Evolutionary conservation across 345 rosid genomes (phyloP).

Genomic region (Crucihimalaya himalaica): DNA sequence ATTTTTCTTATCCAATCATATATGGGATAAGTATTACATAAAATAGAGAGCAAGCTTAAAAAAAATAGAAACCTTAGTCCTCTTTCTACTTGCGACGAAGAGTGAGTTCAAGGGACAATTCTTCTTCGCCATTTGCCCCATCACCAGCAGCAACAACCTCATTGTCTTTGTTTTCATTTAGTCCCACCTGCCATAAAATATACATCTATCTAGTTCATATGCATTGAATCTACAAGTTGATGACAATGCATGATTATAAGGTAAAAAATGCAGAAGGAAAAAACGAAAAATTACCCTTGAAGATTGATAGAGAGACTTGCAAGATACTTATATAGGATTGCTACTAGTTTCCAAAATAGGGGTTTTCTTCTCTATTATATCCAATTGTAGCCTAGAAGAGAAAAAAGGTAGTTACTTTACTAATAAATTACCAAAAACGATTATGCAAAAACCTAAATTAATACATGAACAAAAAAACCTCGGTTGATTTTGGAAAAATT

Average conservation of each 20-base stretch:
- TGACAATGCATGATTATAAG: background rate
- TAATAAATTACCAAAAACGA: too few species aligned
- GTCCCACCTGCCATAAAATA: too few species aligned
- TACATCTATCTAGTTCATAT: too few species aligned
- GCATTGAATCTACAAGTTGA: too few species aligned
- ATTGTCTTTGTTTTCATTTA: too few species aligned
- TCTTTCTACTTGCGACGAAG: too few species aligned
- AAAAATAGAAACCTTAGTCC: background rate
- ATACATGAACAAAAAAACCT: background rate
- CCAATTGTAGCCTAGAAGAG: background rate
- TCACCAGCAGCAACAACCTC: too few species aligned
- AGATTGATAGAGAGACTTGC: slow-evolving; percentile 16
- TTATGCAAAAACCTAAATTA: background rate
- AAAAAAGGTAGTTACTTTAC: background rate
- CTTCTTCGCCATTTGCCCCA: too few species aligned
- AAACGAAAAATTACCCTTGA: background rate
- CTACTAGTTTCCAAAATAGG: background rate
- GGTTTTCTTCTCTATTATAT: background rate
- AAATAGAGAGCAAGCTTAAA: background rate
- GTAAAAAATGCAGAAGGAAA: background rate
- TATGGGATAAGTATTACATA: slow-evolving; percentile 10
- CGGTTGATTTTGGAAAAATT: slow-evolving; percentile 5
- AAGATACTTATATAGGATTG: slow-evolving; percentile 2
- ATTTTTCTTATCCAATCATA: slow-evolving; percentile 11
- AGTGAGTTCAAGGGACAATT: too few species aligned